Base-by-base conservation (phyloP, 495 filamentous ascomycete species). In the Neurospora terricola region DNA sequence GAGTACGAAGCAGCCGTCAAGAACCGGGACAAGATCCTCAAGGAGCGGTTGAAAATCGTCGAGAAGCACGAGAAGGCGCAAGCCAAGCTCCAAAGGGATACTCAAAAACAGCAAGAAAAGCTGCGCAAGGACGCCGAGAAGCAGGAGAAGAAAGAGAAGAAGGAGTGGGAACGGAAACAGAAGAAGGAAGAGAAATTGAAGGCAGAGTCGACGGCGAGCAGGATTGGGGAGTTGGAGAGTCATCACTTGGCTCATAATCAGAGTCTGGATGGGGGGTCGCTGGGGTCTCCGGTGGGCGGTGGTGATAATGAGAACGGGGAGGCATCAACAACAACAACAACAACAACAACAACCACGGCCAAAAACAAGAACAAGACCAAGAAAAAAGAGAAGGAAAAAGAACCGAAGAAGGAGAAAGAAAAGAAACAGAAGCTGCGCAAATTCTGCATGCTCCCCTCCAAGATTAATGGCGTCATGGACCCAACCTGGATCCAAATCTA, bases 371-470 rank as follows among this genome's bases (percentile, higher is more conserved):
- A n/a, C 42, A 71, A 38, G 3, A 69, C 9, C 11, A 70, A 27
- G 38, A 30, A 42, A 38, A 62, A 14, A 23, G 23, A 21, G 75
- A 66, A 75, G 73, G 21, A 69, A 69, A 23, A 69, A 76, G 48
- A 80, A 75, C 21, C 21, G 16, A 70, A 72, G 37, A 10, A 70
- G 39, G 30, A 83, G 69, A 78, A 81, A 66, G 75, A 81, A 72
- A 86, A 87, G 75, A 85, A 80, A 48, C 82, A 81, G 70, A 87
- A 87, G 74, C 85, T 90, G 72, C 88, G 88, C 69, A 94, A 91
- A 72, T 97, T 97, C 81, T 96, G 94, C 80, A 88, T 91, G 74
- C 79, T 94, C 0, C 93, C 94, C 0, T 75, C 81, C 9, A 86
- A 86, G 72, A 71, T 69, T 21, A 73, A 77, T 70, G 83, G 88